These are phyloP conservation scores for Quercus alba DNA, from an alignment of 306 rosid genomes.

Conservation along the genomic window DNA sequence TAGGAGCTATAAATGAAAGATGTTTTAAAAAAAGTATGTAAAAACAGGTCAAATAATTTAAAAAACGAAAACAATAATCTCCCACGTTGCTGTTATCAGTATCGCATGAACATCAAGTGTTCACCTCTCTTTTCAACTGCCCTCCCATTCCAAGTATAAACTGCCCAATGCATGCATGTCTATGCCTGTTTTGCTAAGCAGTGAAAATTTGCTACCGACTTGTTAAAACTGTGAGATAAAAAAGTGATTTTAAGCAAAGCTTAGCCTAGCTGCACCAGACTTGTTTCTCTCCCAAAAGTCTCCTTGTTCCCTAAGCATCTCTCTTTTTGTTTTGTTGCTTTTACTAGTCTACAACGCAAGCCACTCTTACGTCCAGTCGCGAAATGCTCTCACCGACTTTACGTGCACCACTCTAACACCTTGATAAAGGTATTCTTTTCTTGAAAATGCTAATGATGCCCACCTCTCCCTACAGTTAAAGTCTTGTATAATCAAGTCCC, in stretches of 20 bases:
- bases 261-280: too few relatives aligned
- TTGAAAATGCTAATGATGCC: constrained; percentile 8
- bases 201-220: too few relatives aligned
- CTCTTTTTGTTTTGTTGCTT: not conserved
- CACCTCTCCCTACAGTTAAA: constrained; percentile 9
- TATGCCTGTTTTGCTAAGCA: not conserved
- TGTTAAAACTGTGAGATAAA: too few relatives aligned
- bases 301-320: not conserved
- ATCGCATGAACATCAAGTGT: not conserved
- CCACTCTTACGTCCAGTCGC: constrained; percentile 6
- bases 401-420: not conserved
- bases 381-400: constrained; percentile 17
- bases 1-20: too few relatives aligned
- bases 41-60: too few relatives aligned
- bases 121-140: not conserved
- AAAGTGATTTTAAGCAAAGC: too few relatives aligned
- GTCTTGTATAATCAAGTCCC: not conserved
- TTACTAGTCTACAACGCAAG: not conserved
- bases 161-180: not conserved
- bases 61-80: too few relatives aligned
- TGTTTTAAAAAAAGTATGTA: too few relatives aligned
- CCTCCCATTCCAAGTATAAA: not conserved
- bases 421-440: not conserved
- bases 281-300: too few relatives aligned
- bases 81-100: too few relatives aligned